phyloP scores from a whole-genome alignment of 257 asterid genomes.

The Solanum paucissectum region DNA sequence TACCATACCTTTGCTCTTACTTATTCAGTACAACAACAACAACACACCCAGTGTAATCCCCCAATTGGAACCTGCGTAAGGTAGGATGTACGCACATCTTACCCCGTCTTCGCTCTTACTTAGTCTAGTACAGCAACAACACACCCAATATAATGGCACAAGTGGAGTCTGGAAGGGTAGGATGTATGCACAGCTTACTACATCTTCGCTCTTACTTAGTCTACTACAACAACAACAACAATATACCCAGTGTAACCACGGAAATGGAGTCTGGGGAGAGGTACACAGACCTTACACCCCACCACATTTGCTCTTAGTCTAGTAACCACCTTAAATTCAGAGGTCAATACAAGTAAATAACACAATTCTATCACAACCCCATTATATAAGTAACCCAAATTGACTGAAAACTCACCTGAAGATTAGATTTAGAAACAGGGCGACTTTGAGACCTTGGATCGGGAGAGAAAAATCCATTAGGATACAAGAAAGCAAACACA shows the following conservation, averaged over 20 bases:
- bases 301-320: background rate
- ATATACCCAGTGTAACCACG: background rate
- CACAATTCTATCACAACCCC: background rate
- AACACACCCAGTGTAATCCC: background rate
- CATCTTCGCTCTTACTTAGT: background rate
- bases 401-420: slow-evolving; percentile 6
- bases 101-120: background rate
- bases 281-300: background rate
- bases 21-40: background rate
- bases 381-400: background rate
- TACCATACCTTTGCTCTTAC: background rate
- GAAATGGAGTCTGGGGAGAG: background rate
- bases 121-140: background rate
- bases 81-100: background rate
- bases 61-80: background rate
- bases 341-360: background rate
- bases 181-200: background rate
- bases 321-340: background rate
- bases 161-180: background rate
- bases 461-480: slow-evolving; percentile 10
- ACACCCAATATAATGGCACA: background rate
- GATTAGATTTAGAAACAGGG: slow-evolving; percentile 2
- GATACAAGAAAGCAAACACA: slow-evolving; percentile 14
- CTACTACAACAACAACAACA: background rate
- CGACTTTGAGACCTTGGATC: background rate